Evolutionary conservation across 768 basidiomycete genomes (phyloP).

Genomic region (Mycena epipterygia): DNA sequence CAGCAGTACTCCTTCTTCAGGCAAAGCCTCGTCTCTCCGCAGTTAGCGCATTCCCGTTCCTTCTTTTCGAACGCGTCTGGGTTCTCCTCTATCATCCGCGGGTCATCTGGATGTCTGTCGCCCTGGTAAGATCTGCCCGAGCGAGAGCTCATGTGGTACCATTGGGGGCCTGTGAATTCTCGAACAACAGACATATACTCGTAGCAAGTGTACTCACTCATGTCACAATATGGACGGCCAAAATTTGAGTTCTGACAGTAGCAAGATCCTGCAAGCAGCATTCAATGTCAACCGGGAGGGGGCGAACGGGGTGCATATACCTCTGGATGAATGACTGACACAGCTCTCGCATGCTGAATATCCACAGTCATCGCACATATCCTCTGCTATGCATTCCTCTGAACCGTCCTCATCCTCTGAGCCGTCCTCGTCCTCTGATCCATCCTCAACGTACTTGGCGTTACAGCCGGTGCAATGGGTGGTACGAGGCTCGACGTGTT

Average conservation of each 20-base stretch:
- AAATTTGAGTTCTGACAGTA: conserved; percentile 52
- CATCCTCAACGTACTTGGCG: conserved; percentile 39
- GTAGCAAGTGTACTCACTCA: conserved; percentile 30
- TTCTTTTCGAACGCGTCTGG: conserved; percentile 46
- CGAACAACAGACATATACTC: not conserved
- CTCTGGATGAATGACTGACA: conserved; percentile 43
- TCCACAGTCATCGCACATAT: conserved; percentile 50
- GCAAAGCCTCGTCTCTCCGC: conserved; percentile 38
- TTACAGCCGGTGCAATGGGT: conserved; percentile 51
- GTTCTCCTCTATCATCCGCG: conserved; percentile 31
- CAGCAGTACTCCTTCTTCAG: conserved; percentile 13
- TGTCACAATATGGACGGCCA: conserved; percentile 47
- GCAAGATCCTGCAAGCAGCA: conserved; percentile 46
- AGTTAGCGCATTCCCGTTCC: conserved; percentile 47
- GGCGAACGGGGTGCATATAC: conserved; percentile 28
- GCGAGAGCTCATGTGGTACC: conserved; percentile 47
- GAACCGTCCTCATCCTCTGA: conserved; percentile 38
- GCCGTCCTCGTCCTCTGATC: conserved; percentile 17
- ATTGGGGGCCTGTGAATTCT: conserved; percentile 40
- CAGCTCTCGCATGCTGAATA: conserved; percentile 52
- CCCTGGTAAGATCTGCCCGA: conserved; percentile 45
- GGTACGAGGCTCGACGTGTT: conserved; percentile 40
- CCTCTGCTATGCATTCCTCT: conserved; percentile 32
- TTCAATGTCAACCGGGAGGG: not conserved
- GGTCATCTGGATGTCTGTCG: conserved; percentile 50